Conservation (phyloP, 768 basidiomycete genomes). For the Pisolithus sp. region DNA sequence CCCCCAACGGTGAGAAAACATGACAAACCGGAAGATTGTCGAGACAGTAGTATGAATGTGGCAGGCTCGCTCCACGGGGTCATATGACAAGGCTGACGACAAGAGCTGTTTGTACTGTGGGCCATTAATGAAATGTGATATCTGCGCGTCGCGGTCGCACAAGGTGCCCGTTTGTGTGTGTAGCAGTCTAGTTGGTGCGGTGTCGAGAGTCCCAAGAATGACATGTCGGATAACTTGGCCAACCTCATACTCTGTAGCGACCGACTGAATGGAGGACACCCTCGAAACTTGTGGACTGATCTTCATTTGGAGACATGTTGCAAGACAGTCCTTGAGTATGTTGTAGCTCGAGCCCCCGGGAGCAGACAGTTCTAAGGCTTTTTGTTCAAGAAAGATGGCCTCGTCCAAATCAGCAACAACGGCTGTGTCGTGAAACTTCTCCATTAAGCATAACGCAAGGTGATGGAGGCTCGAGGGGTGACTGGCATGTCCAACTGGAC, state of each 20-base stretch:
- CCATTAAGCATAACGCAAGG: background rate
- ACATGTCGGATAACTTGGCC: background rate
- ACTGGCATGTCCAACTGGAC: background rate
- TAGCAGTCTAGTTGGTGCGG: background rate
- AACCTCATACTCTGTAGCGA: background rate
- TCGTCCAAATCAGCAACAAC: background rate
- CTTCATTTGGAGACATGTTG: background rate
- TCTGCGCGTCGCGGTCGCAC: background rate
- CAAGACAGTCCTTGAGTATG: background rate
- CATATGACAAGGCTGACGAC: background rate
- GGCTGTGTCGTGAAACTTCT: background rate
- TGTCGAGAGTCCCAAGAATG: background rate
- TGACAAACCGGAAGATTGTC: background rate
- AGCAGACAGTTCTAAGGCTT: background rate
- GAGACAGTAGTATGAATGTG: background rate
- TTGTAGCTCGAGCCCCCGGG: background rate
- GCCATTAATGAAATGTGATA: background rate
- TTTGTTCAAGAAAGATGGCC: background rate
- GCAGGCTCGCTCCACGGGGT: background rate
- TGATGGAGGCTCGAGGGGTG: background rate
- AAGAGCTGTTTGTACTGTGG: background rate
- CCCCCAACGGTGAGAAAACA: conserved; percentile 2
- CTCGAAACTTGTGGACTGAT: background rate
- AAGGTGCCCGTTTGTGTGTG: background rate
- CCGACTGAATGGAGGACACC: too few relatives aligned